Evolutionary conservation across 139 green algal genomes (phyloP), one percentile per base, ranked within the genome.

Genomic region (Chlorella vulgaris): DNA sequence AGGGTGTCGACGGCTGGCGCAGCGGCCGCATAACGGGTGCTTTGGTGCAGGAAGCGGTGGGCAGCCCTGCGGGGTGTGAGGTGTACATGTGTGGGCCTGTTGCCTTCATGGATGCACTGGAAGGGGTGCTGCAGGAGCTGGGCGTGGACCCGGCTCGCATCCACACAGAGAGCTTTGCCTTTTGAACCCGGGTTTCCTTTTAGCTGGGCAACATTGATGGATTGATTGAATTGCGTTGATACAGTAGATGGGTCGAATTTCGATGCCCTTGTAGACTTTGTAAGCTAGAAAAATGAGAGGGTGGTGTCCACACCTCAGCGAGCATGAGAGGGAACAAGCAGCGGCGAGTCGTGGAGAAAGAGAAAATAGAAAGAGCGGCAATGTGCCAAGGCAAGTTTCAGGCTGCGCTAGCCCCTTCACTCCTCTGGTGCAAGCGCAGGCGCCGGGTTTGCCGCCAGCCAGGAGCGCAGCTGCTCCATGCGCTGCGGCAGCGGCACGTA

Each of bases 401-500:
- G n/a, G n/a, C n/a, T n/a, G n/a, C n/a, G 21, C n/a, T 28, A 31
- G 55, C 22, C 8, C 5, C 18, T 21, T 65, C 18, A n/a, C 55
- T 28, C 18, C 55, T 28, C 55, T 65, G 18, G 5, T 65, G 15
- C 55, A 26, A 10, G 28, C 39, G 13, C 36, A 50, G 73, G 73
- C 33, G 73, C 73, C 18, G 73, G 73, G 73, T 79, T 79, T 50
- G 73, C 73, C 10, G 73, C 73, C 53, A 89, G 36, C 91, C 90
- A 95, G 3, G 78, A 62, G 6, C 78, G 81, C 26, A 98, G 87
- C 63, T 47, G 24, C 61, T 90, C 86, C 53, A 98, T 91, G 55
- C 94, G 89, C 73, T 92, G 51, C 10, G 55, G 38, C 66, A 97
- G 84, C 33, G 81, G 67, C 76, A 93, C 87, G 74, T 91, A 92